These are phyloP conservation scores for Plectosphaerella cucumerina DNA, from an alignment of 2,329 filamentous ascomycete species.

Conservation along the genomic window DNA sequence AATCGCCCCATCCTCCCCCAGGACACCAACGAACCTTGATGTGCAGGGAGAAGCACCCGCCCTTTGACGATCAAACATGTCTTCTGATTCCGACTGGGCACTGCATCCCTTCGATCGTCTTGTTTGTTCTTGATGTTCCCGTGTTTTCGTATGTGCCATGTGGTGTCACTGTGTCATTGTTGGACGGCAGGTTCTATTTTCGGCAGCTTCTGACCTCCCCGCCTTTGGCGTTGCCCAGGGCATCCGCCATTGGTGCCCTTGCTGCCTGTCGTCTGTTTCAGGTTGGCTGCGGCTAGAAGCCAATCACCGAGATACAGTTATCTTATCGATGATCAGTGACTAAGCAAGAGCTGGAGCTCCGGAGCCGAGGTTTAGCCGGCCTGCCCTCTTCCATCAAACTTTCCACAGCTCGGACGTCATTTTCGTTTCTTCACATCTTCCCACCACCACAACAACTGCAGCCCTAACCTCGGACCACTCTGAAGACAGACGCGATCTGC, in stretches of 20 bases:
- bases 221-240: not conserved
- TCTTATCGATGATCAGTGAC: not conserved
- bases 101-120: too few species aligned
- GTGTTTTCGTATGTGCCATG: not conserved
- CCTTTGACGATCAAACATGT: too few species aligned
- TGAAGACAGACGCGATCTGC: not conserved
- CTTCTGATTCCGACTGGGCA: too few species aligned
- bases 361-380: slow-evolving; percentile 7
- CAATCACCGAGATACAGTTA: slow-evolving; percentile 16
- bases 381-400: slow-evolving; percentile 4
- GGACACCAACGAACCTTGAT: too few species aligned
- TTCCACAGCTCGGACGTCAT: not conserved
- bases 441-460: not conserved
- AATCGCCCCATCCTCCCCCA: too few species aligned
- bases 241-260: slow-evolving; percentile 10
- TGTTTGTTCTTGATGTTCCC: not conserved
- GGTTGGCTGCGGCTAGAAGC: slow-evolving; percentile 24
- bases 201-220: slow-evolving; percentile 1
- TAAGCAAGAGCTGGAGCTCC: not conserved
- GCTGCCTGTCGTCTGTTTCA: slow-evolving; percentile 26
- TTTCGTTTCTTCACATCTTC: not conserved
- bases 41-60: too few species aligned
- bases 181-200: slow-evolving; percentile 9
- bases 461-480: not conserved
- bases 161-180: not conserved